Evolutionary conservation across 2,329 filamentous ascomycete species (phyloP).

Genomic region (Sphaerulina vaccinii): DNA sequence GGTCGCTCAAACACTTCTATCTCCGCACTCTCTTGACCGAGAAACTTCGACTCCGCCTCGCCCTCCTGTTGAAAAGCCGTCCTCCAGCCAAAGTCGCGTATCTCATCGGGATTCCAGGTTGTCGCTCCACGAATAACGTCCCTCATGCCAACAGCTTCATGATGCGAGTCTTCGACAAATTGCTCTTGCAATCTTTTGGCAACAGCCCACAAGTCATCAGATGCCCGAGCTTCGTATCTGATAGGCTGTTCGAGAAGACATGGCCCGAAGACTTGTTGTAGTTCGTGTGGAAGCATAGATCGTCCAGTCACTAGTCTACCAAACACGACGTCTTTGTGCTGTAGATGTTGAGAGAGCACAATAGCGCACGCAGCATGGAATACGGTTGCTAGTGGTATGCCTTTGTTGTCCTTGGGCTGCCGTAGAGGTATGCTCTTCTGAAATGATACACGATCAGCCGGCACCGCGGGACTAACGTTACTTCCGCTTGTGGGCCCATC

Average conservation of each 20-base stretch:
- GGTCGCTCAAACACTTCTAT: slow-evolving; percentile 9
- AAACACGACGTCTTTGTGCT: slow-evolving; percentile 55
- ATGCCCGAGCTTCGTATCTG: background rate
- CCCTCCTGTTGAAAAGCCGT: slow-evolving; percentile 17
- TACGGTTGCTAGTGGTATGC: slow-evolving; percentile 42
- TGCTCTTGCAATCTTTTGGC: slow-evolving; percentile 8
- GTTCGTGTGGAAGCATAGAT: slow-evolving; percentile 6
- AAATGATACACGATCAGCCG: slow-evolving; percentile 4
- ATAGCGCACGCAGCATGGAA: slow-evolving; percentile 60
- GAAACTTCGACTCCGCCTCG: background rate
- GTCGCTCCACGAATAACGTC: slow-evolving; percentile 11
- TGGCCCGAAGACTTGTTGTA: slow-evolving; percentile 14
- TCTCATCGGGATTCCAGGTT: background rate
- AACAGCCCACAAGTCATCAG: slow-evolving; percentile 10
- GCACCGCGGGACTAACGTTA: background rate
- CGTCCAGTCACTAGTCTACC: slow-evolving; percentile 36
- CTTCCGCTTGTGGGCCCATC: no score
- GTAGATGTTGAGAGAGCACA: slow-evolving; percentile 53
- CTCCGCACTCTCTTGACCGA: no score
- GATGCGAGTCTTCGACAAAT: slow-evolving; percentile 14
- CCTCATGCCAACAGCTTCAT: slow-evolving; percentile 15
- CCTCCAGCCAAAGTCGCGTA: slow-evolving; percentile 16
- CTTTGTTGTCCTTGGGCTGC: slow-evolving; percentile 13
- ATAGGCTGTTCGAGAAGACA: slow-evolving; percentile 15
- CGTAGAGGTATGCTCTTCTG: slow-evolving; percentile 21